These are phyloP conservation scores for Crithidia bombi DNA, from an alignment of 208 protist genomes.

Conservation along the genomic window DNA sequence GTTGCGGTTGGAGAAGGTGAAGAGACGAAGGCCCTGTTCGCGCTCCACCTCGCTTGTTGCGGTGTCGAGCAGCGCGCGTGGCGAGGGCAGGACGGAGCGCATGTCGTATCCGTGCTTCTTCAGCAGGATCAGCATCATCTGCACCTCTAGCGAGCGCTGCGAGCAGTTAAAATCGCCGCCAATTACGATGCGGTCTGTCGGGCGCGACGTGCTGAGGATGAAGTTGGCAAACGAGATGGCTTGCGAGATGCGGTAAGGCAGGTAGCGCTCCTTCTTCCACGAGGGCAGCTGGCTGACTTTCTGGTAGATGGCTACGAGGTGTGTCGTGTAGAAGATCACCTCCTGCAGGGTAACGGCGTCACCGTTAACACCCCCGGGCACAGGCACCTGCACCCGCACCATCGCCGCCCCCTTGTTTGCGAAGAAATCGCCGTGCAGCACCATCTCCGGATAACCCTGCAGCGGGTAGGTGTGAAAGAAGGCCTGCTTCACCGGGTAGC, in stretches of 20 bases:
- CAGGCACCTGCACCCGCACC: slow-evolving; percentile 68
- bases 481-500: slow-evolving; percentile 72
- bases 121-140: slow-evolving; percentile 78
- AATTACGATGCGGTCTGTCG: slow-evolving; percentile 76
- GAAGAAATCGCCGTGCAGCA: slow-evolving; percentile 90
- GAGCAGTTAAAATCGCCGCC: slow-evolving; percentile 89
- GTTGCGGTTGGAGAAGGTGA: slow-evolving; percentile 81
- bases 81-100: slow-evolving; percentile 64
- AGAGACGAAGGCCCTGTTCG: slow-evolving; percentile 31
- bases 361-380: slow-evolving; percentile 20
- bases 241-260: slow-evolving; percentile 81
- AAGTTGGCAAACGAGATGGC: slow-evolving; percentile 79
- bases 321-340: slow-evolving; percentile 80
- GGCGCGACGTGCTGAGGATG: slow-evolving; percentile 70
- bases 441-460: slow-evolving; percentile 84
- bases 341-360: slow-evolving; percentile 40
- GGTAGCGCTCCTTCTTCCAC: slow-evolving; percentile 80
- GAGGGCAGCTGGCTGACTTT: slow-evolving; percentile 57
- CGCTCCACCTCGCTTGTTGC: slow-evolving; percentile 22
- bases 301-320: slow-evolving; percentile 85
- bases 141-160: slow-evolving; percentile 82
- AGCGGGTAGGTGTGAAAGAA: slow-evolving; percentile 85
- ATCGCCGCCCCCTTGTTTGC: slow-evolving; percentile 87
- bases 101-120: slow-evolving; percentile 70
- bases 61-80: slow-evolving; percentile 30